Evolutionary conservation across 164 flowering plant genomes (phyloP).

Genomic region (Vitis rotundifolia): DNA sequence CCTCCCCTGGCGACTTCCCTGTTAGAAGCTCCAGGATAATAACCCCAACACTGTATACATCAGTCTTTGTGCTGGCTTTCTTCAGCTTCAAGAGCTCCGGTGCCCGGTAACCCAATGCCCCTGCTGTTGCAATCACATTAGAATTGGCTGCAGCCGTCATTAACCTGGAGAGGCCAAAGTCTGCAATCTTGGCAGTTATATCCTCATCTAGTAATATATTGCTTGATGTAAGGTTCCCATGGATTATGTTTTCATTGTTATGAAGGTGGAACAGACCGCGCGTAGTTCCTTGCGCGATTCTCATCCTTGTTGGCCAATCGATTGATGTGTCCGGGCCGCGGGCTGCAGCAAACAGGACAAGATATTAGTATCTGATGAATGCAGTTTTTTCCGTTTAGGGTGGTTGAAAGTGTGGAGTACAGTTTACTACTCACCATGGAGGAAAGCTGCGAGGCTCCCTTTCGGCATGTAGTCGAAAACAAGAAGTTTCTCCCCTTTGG

Average conservation of each 20-base stretch:
- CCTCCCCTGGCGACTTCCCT: slow-evolving; percentile 47
- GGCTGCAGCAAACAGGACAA: slow-evolving; percentile 12
- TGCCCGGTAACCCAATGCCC: slow-evolving; percentile 49
- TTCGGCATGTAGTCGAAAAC: slow-evolving; percentile 80
- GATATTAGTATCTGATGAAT: background rate
- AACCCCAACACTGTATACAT: slow-evolving; percentile 54
- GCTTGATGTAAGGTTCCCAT: slow-evolving; percentile 52
- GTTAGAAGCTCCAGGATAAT: slow-evolving; percentile 48
- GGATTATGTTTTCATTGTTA: slow-evolving; percentile 31
- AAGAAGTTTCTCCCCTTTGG: slow-evolving; percentile 97
- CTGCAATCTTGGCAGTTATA: slow-evolving; percentile 33
- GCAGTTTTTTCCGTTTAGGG: no score
- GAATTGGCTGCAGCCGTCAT: slow-evolving; percentile 44
- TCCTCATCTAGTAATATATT: slow-evolving; percentile 40
- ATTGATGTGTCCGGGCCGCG: slow-evolving; percentile 25
- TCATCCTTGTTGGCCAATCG: slow-evolving; percentile 47
- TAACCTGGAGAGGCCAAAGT: slow-evolving; percentile 42
- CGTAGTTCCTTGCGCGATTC: slow-evolving; percentile 34
- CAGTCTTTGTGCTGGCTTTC: slow-evolving; percentile 44
- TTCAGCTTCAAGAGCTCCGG: slow-evolving; percentile 54
- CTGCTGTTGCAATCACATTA: slow-evolving; percentile 43
- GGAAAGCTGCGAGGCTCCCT: slow-evolving; percentile 26
- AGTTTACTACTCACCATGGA: slow-evolving; percentile 17
- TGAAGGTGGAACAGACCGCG: slow-evolving; percentile 43
- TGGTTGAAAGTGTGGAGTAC: no score